These are phyloP conservation scores for Eutrema japonicum DNA, from an alignment of 345 rosid genomes.

Conservation along the genomic window DNA sequence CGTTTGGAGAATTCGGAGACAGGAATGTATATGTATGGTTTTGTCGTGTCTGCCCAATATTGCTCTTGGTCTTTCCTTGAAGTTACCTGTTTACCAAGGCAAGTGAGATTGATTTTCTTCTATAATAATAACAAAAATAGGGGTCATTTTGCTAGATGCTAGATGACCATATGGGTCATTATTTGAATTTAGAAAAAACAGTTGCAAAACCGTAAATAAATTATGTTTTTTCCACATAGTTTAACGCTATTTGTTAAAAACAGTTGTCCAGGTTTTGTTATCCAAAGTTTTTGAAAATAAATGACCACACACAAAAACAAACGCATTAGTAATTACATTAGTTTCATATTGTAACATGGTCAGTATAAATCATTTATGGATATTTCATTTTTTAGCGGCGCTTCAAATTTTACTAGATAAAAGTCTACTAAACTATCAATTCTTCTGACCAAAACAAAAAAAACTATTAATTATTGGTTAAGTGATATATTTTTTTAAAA, in stretches of 20 bases:
- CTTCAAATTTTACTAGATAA: not conserved
- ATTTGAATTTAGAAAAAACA: no score
- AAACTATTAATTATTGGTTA: not conserved
- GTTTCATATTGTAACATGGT: not conserved
- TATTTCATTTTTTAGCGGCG: not conserved
- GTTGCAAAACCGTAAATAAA: no score
- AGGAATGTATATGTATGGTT: conserved; percentile 66
- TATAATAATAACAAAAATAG: not conserved
- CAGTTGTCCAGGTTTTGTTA: not conserved
- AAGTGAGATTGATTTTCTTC: conserved; percentile 1
- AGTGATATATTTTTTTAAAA: not conserved
- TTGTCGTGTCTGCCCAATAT: conserved; percentile 68
- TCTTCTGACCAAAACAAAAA: not conserved
- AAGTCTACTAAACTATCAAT: not conserved
- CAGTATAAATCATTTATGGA: not conserved
- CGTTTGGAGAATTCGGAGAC: conserved; percentile 61
- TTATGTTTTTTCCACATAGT: no score
- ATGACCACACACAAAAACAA: not conserved
- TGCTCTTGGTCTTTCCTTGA: conserved; percentile 93
- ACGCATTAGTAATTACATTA: no score
- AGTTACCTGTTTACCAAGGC: conserved; percentile 62
- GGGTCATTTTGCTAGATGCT: not conserved
- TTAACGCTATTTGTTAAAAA: no score
- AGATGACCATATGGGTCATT: no score
- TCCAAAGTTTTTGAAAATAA: no score